Evolutionary conservation across 139 green algal species (phyloP), one percentile per base, ranked within the genome.

Genomic region (Penium margaritaceum): DNA sequence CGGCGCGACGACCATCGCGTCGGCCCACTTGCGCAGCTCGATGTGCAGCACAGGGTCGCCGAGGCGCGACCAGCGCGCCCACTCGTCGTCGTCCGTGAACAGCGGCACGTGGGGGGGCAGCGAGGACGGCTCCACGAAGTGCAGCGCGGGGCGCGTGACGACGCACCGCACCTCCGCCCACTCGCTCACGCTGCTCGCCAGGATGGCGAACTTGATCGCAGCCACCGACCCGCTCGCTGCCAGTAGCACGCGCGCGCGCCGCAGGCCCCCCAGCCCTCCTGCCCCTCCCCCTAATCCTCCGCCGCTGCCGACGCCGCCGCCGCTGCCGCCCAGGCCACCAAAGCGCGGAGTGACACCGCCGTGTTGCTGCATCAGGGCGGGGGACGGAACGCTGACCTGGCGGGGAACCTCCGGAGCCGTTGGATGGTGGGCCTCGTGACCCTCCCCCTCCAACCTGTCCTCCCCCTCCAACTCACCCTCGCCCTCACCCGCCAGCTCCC

Each of bases 41-140:
- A 98, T 97, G 84, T 98, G 93, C 63, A 95, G 35, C 36, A 98
- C 94, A 77, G 72, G 95, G 32, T 81, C 74, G 29, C 74, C 74
- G 21, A 81, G 44, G 24, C 47, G 72, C 9, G 5, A 57, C 74
- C 74, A 81, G n/a, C 27, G 71, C n/a, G 9, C 14, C 74, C 74
- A 81, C 57, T 81, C 74, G 15, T 81, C 41, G 15, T 78, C 74
- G 66, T 78, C 74, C 41, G 68, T 79, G 29, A 67, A 70, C 2
- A 81, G 54, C 33, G 37, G 39, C 35, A 79, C 71, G 9, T 39
- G 37, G 17, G 32, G 17, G 3, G 74, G 74, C 67, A 81, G 39
- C n/a, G 46, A 43, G 15, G 27, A 21, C 30, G 24, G 35, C 27
- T 81, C 51, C 5, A 81, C 6, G 21, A 81, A 81, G 46, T 78